These are phyloP conservation scores for Venturia asperata DNA, from an alignment of 2,329 filamentous ascomycete species.

Conservation along the genomic window DNA sequence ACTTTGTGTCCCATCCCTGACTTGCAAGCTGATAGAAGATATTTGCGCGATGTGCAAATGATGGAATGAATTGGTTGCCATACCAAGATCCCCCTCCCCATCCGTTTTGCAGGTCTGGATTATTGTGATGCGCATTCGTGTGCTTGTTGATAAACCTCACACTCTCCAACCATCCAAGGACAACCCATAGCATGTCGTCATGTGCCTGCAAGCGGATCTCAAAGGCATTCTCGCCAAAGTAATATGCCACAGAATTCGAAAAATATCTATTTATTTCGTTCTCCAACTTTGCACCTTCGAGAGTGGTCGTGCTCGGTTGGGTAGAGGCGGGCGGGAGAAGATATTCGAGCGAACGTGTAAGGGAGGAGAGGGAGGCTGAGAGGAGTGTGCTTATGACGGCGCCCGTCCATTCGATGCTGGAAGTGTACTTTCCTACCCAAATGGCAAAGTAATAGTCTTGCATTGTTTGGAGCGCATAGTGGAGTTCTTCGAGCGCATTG, in stretches of 20 bases:
- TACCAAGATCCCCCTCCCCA: conserved; percentile 52
- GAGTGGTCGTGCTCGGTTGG: conserved; percentile 18
- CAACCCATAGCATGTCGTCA: conserved; percentile 94
- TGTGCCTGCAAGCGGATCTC: conserved; percentile 70
- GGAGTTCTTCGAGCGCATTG: conserved; percentile 31
- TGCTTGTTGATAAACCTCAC: conserved; percentile 71
- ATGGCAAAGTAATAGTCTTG: conserved; percentile 71
- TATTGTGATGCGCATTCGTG: conserved; percentile 52
- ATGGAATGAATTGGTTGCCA: conserved; percentile 63
- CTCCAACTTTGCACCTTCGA: conserved; percentile 49
- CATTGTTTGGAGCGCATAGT: conserved; percentile 61
- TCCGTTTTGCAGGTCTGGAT: background rate
- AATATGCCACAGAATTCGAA: conserved; percentile 66
- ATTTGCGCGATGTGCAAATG: conserved; percentile 75
- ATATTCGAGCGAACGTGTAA: conserved; percentile 54
- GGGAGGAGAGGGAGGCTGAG: conserved; percentile 62
- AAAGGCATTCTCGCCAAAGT: conserved; percentile 78
- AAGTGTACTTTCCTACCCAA: conserved; percentile 75
- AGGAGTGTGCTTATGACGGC: conserved; percentile 77
- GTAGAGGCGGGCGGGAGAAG: conserved; percentile 31
- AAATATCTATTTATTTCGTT: conserved; percentile 83
- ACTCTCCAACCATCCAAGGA: conserved; percentile 80
- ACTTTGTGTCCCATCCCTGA: conserved; percentile 69
- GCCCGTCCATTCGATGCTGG: conserved; percentile 86
- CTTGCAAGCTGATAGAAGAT: conserved; percentile 79